Base-by-base conservation (phyloP, 768 basidiomycete species). In the Russula virescens region DNA sequence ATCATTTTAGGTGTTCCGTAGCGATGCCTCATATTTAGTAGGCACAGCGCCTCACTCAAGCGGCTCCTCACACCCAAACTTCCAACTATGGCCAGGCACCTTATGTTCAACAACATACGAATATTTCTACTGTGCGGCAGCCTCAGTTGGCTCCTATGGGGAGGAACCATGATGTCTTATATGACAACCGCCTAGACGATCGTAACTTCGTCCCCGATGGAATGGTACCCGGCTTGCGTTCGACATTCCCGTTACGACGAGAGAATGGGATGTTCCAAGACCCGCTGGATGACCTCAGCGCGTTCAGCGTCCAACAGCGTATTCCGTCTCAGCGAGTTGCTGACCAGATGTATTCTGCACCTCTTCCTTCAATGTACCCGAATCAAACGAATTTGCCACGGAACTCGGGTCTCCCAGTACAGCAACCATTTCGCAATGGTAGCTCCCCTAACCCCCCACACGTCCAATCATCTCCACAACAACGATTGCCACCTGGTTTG, bases 191-290 rank as follows among this genome's bases (percentile, higher is more conserved):
- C 26, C 71, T 84, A 45, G 88, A 92, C 56, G 89, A 89, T 68
- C 80, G 89, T 65, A 83, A 80, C 67, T 93, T 93, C 67, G 81
- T 89, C 26, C 88, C 91, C 11, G 89, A 93, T 73, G 88, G 88
- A 31, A 84, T 93, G 83, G 91, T 93, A 18, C 90, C 91, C 26
- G 91, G 90, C 10, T 79, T 93, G 35, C 85, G 91, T 43, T 80
- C 86, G 34, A 80, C 79, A 43, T 83, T 81, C 51, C 82, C 84
- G 47, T 80, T 84, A 59, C 81, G 88, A 63, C 80, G 75, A 69
- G 84, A 88, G 64, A 75, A 75, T 38, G 73, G 83, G 59, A 85
- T 82, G 68, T 72, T 73, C 60, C 72, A 81, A 42, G 89, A 89
- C 34, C 76, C 80, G 18, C 68, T 83, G 26, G 85, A 87, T 43